phyloP scores from a whole-genome alignment of 257 asterid genomes.

The Solanum peruvianum region DNA sequence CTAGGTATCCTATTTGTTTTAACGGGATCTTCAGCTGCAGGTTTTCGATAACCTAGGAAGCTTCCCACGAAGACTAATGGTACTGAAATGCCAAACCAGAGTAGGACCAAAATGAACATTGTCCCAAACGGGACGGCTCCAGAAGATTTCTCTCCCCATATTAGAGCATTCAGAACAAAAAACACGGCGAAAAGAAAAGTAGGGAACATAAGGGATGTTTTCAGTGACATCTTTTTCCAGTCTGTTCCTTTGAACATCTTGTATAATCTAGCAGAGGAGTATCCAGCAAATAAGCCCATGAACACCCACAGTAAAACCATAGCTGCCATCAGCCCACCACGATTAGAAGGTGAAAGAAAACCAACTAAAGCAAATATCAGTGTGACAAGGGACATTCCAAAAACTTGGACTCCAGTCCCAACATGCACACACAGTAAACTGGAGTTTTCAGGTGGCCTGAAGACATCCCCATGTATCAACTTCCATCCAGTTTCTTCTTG shows the following conservation, averaged over 20 bases:
- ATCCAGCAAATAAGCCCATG: slow-evolving; percentile 42
- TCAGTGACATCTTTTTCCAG: slow-evolving; percentile 29
- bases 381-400: slow-evolving; percentile 43
- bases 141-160: slow-evolving; percentile 48
- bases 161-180: slow-evolving; percentile 29
- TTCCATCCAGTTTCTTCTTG: slow-evolving; percentile 50
- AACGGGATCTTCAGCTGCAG: slow-evolving; percentile 14
- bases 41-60: slow-evolving; percentile 21
- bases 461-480: slow-evolving; percentile 39
- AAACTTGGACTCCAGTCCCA: slow-evolving; percentile 44
- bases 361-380: slow-evolving; percentile 41
- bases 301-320: slow-evolving; percentile 48
- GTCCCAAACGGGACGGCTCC: slow-evolving; percentile 45
- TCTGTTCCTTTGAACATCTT: slow-evolving; percentile 29
- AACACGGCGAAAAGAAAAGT: slow-evolving; percentile 19
- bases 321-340: slow-evolving; percentile 41
- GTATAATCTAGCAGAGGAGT: slow-evolving; percentile 23
- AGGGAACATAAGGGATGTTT: slow-evolving; percentile 40
- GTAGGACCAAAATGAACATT: slow-evolving; percentile 30
- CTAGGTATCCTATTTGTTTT: slow-evolving; percentile 39
- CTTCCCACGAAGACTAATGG: slow-evolving; percentile 41
- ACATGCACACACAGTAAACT: slow-evolving; percentile 33
- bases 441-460: slow-evolving; percentile 29
- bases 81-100: slow-evolving; percentile 46
- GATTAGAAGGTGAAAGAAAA: slow-evolving; percentile 42